Base-by-base conservation (phyloP, 1,284 basidiomycete genomes). In the Rhodotorula sp. region DNA sequence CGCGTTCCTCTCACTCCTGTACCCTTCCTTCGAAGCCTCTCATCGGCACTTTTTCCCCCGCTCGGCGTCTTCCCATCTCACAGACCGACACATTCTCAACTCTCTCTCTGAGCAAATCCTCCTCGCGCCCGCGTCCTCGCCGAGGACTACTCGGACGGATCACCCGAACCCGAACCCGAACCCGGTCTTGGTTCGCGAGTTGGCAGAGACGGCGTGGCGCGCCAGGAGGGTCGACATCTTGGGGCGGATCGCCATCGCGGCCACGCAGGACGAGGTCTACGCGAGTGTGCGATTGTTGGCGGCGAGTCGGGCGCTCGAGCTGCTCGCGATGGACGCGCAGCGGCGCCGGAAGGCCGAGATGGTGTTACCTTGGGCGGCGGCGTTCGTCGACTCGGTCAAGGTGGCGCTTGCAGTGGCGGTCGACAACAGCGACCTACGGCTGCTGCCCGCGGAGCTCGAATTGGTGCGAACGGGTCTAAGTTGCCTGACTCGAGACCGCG, bases 191-290 rank as follows among this genome's bases (percentile, higher is more conserved):
- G 38, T 43, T 43, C 12, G 6, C 3, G 21, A 56, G 0, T 60
- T 71, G 45, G 66, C 62, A 14, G 6, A 26, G 16, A 60, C 70
- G 3, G 63, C 66, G 2, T 38, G 52, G 0, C 62, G 70, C 8
- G 70, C 70, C 0, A 34, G 64, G 18, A 54, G 66, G 1, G 26
- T 68, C 50, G 70, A 71, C 56, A 48, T 66, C 34, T 45, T 71
- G 49, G 47, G 54, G 5, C 5, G 18, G 23, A 19, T 50, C 31
- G 26, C 62, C 34, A 21, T 7, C 34, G 34, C 34, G 5, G 34
- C 34, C 34, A 34, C 34, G n/a, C 16, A 28, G 16, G 18, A 0
- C 21, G 26, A 3, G 28, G 14, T 48, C 3, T 15, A 34, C 2
- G 31, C 50, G 4, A 26, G 26, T 6, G n/a, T 60, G 31, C 60